A percentile compares a stretch with the other conserved stretches of the same genome.
Evolutionary conservation across 2,329 filamentous ascomycete genomes (phyloP).

Genomic region (Blastomyces parvus): DNA sequence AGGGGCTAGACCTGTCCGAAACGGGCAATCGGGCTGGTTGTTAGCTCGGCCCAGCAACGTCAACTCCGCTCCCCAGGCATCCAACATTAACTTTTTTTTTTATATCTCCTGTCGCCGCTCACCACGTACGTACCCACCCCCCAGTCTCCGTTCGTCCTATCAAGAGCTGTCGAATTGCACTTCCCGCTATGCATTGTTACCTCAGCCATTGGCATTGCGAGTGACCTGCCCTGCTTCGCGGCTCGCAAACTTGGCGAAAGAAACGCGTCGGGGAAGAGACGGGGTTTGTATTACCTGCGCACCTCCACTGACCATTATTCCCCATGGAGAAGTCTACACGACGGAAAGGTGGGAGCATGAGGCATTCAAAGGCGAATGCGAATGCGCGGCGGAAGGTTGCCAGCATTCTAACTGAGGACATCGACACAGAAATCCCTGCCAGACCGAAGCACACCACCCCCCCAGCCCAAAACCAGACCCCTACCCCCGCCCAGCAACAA

Average conservation of each 20-base stretch:
- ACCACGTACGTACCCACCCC: neutral
- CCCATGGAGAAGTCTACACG: slow-evolving; percentile 9
- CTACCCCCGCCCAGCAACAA: slow-evolving; percentile 13
- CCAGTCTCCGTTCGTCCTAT: neutral
- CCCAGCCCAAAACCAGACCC: neutral
- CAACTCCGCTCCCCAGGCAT: neutral
- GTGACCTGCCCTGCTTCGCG: neutral
- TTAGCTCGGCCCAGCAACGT: neutral
- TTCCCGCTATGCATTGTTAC: neutral
- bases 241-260: neutral
- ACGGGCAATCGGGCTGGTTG: neutral
- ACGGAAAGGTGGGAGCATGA: slow-evolving; percentile 27
- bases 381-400: slow-evolving; percentile 24
- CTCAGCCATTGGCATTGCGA: neutral
- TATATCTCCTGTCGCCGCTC: neutral
- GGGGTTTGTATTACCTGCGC: neutral
- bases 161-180: neutral
- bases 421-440: slow-evolving; percentile 17
- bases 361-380: slow-evolving; percentile 18
- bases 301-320: neutral
- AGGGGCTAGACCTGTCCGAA: neutral
- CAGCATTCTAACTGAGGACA: slow-evolving; percentile 20
- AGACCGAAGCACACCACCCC: slow-evolving; percentile 16
- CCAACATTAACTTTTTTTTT: neutral
- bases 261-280: neutral